Base-by-base conservation (phyloP, 2,329 filamentous ascomycete genomes). In the Penicillium sp. region DNA sequence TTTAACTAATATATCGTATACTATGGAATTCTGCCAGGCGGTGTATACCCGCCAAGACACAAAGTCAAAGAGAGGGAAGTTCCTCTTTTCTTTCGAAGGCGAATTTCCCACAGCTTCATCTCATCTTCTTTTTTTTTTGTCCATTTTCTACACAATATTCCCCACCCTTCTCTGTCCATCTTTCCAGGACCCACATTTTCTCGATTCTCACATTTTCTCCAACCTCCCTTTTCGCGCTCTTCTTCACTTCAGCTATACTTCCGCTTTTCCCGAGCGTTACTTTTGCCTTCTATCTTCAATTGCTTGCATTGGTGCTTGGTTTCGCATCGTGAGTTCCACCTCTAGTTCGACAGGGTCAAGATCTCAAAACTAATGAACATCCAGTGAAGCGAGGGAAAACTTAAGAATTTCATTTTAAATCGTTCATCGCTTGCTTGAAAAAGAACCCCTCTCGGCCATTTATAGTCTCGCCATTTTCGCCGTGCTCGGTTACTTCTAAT, bases 301-400 rank as follows among this genome's bases (percentile, higher is more conserved):
- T 63, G 56, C 42, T 61, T 59, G 57, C 61, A 61, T 60, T 65
- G 55, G 36, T 62, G 50, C 45, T 56, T 60, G 49, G 61, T 66
- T 59, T 68, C 64, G 67, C 67, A 68, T 69, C 68, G 68, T 70
- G 56, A 62, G 67, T 68, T 46, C 37, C 28, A 44, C 43, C 53
- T 43, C 50, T 50, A 51, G 10, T 41, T 48, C 41, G 31, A 46
- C 40, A 41, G 30, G 31, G 22, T 40, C 37, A 17, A 47, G 45
- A 60, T 44, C 50, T 50, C 45, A 48, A 41, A 38, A 59, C 61
- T 69, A 52, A 69, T 64, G 45, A 55, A 36, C 36, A 42, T 35
- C 31, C 40, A 69, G 62, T 63, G 57, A 60, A 66, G 61, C 60
- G 61, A 64, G 59, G 58, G 41, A 55, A 60, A 60, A 55, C 22